Evolutionary conservation across 2,329 filamentous ascomycete genomes (phyloP).

Genomic region (Keithomyces neogunnii): DNA sequence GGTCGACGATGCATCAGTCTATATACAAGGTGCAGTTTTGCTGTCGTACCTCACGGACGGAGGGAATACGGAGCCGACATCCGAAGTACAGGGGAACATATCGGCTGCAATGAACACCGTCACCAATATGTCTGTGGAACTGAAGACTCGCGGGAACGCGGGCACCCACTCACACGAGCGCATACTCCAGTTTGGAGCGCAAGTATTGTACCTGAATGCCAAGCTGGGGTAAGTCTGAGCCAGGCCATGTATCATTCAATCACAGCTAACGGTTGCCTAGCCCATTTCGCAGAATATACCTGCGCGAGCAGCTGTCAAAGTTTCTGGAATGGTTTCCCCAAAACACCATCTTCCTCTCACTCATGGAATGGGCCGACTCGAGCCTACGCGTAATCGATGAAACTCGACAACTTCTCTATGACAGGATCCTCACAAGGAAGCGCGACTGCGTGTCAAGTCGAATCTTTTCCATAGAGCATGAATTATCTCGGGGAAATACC

Average conservation of each 20-base stretch:
- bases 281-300: conserved; percentile 57
- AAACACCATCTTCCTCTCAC: conserved; percentile 66
- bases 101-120: conserved; percentile 36
- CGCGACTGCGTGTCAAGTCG: conserved; percentile 36
- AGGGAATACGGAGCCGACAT: conserved; percentile 33
- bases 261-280: conserved; percentile 20
- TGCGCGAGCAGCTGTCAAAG: conserved; percentile 52
- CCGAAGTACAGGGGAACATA: conserved; percentile 45
- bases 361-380: conserved; percentile 67
- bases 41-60: conserved; percentile 54
- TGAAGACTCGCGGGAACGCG: conserved; percentile 27
- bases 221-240: conserved; percentile 38
- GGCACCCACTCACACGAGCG: conserved; percentile 44
- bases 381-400: conserved; percentile 68
- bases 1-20: conserved; percentile 39
- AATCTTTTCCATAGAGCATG: conserved; percentile 43
- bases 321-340: conserved; percentile 59
- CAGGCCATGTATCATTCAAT: background rate
- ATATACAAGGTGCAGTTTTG: conserved; percentile 55
- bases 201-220: conserved; percentile 59
- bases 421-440: conserved; percentile 33
- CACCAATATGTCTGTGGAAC: conserved; percentile 31
- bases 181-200: conserved; percentile 59
- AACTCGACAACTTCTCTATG: conserved; percentile 56
- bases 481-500: conserved; percentile 36